These are phyloP conservation scores for Plantago elongata DNA, from an alignment of 257 asterid species.

Conservation along the genomic window DNA sequence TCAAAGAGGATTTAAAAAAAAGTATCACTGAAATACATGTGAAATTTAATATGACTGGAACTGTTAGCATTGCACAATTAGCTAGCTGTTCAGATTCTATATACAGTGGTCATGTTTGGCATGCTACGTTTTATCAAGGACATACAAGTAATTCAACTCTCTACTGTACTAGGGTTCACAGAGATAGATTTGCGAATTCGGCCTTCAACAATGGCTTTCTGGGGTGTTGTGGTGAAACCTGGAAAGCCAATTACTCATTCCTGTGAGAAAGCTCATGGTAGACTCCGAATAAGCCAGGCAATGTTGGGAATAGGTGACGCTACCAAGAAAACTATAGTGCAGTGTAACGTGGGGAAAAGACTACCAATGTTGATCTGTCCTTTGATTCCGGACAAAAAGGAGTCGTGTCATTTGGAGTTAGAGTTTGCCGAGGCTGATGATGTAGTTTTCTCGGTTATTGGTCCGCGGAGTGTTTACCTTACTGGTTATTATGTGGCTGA, in stretches of 20 bases:
- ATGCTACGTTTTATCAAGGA: too few relatives aligned
- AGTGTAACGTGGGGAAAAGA: conserved; percentile 74
- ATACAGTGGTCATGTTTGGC: too few relatives aligned
- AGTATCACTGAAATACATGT: too few relatives aligned
- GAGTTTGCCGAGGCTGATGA: conserved; percentile 89
- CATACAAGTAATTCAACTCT: too few relatives aligned
- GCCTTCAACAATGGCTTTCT: too few relatives aligned
- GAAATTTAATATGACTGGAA: too few relatives aligned
- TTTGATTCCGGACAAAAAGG: conserved; percentile 52
- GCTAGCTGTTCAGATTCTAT: too few relatives aligned
- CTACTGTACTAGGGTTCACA: too few relatives aligned
- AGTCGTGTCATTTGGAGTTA: conserved; percentile 69
- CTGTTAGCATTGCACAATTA: too few relatives aligned
- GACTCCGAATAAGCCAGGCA: conserved; percentile 74
- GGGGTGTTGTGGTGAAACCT: conserved; percentile 72
- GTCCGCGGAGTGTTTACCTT: conserved; percentile 68
- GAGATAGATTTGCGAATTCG: too few relatives aligned
- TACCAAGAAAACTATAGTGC: conserved; percentile 41
- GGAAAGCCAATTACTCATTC: conserved; percentile 63
- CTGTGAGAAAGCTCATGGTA: conserved; percentile 41
- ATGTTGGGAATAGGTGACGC: conserved; percentile 68
- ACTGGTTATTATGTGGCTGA: conserved; percentile 61
- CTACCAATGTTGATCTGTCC: conserved; percentile 65
- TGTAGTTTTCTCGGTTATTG: conserved; percentile 79
- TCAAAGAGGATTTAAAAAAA: too few relatives aligned